Conservation (phyloP, 140 eudicot genomes). For the Senecio squalidus region DNA sequence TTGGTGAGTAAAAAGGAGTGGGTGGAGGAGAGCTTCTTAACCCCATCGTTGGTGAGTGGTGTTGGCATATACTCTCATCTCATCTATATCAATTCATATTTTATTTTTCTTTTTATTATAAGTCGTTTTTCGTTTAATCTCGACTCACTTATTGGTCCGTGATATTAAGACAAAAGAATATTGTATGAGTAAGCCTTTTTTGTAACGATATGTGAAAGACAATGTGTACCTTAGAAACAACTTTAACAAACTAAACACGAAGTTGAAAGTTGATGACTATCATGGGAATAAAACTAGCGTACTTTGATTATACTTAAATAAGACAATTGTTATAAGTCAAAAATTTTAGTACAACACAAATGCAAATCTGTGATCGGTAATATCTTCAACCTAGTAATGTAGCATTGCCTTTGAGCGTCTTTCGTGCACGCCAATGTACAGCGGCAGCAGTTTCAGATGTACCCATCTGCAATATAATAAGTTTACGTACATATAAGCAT, state of each 20-base stretch:
- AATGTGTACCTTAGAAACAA: no score
- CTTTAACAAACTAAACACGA: background rate
- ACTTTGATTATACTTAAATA: conserved; percentile 1
- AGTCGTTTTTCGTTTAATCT: no score
- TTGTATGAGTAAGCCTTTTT: no score
- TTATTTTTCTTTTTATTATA: background rate
- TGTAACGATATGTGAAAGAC: background rate
- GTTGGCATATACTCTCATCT: conserved; percentile 22
- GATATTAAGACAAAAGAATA: no score
- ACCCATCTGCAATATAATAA: conserved; percentile 98
- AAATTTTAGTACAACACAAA: conserved; percentile 5
- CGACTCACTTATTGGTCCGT: no score
- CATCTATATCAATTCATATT: conserved; percentile 5
- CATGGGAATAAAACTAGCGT: background rate
- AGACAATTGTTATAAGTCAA: conserved; percentile 19
- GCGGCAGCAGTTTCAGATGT: conserved; percentile 86
- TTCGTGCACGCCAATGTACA: conserved; percentile 87
- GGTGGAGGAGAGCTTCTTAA: conserved; percentile 81
- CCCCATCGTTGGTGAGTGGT: conserved; percentile 91
- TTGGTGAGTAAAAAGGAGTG: conserved; percentile 62
- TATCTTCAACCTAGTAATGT: conserved; percentile 22
- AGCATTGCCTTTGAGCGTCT: conserved; percentile 41
- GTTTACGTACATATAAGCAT: no score
- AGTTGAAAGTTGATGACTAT: background rate
- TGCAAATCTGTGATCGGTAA: conserved; percentile 17